Percentiles rank a stretch among this genome's conserved stretches.
Evolutionary conservation across 1,284 basidiomycete genomes (phyloP).

Genomic region (Moniliella sp.): DNA sequence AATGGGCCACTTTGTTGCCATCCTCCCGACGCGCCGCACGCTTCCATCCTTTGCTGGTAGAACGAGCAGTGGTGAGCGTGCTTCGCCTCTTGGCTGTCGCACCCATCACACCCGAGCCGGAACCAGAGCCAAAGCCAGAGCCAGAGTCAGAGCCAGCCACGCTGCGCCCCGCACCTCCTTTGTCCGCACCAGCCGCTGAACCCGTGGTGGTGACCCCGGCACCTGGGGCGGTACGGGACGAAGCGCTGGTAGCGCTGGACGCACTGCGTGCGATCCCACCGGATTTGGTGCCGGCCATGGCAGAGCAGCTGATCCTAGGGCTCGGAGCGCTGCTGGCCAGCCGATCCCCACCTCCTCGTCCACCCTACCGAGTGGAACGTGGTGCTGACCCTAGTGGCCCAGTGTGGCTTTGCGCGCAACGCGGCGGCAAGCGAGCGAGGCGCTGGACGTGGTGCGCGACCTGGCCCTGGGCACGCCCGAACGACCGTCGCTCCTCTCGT

Average conservation of each 20-base stretch:
- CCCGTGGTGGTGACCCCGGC: too few species aligned
- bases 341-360: too few species aligned
- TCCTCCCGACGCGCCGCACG: neutral
- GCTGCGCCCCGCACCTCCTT: too few species aligned
- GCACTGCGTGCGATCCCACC: neutral
- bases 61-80: neutral
- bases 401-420: neutral
- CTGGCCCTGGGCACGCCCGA: neutral
- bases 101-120: too few species aligned
- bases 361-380: neutral
- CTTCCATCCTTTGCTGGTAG: neutral
- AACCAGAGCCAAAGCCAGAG: too few species aligned
- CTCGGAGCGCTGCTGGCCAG: too few species aligned
- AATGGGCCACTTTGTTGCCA: neutral
- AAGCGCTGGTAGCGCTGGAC: neutral
- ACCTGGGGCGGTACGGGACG: neutral
- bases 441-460: neutral
- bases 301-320: neutral
- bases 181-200: too few species aligned
- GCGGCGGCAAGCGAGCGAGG: conserved; percentile 2
- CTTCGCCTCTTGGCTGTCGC: neutral
- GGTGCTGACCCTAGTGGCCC: neutral
- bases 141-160: too few species aligned
- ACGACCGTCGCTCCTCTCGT: too few species aligned
- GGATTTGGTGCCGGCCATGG: neutral